phyloP scores from a whole-genome alignment of 2,329 filamentous ascomycete genomes.

The Neoarthrinium moseri region DNA sequence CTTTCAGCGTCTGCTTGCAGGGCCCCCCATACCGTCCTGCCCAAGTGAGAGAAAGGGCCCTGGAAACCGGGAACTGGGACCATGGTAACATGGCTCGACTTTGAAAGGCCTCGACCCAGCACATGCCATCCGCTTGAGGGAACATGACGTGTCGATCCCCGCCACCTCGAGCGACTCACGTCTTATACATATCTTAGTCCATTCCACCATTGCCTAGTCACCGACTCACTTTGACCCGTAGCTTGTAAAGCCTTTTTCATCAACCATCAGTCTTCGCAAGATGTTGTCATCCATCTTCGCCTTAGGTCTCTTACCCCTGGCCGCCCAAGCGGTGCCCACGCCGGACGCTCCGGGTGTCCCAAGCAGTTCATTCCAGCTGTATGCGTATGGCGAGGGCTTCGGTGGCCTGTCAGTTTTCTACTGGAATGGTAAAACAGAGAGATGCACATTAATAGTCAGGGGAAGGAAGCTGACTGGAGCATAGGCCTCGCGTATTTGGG shows the following conservation, averaged over 20 bases:
- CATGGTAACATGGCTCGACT: not conserved
- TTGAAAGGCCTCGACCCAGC: conserved; percentile 1
- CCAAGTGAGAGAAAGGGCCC: too few relatives aligned
- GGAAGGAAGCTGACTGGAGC: conserved; percentile 1
- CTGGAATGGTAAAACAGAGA: conserved; percentile 21
- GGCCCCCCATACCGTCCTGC: too few relatives aligned
- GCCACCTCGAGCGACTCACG: not conserved
- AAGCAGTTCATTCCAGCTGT: conserved; percentile 19
- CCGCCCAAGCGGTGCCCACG: conserved; percentile 10
- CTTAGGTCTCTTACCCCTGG: conserved; percentile 13
- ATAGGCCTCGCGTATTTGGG: conserved; percentile 12
- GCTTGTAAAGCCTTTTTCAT: conserved; percentile 5
- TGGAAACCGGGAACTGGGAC: too few relatives aligned
- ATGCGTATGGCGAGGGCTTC: conserved; percentile 24
- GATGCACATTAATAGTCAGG: too few relatives aligned
- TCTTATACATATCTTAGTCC: not conserved
- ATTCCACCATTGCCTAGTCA: not conserved
- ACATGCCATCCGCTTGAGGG: not conserved
- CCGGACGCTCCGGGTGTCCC: conserved; percentile 11
- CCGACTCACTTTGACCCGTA: conserved; percentile 5
- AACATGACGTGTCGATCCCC: not conserved
- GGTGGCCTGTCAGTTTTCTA: conserved; percentile 22
- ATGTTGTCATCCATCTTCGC: conserved; percentile 13
- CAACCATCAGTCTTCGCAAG: not conserved
- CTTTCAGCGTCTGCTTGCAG: too few relatives aligned